Conservation (phyloP, 257 asterid species). For the Craterostigma plantagineum region DNA sequence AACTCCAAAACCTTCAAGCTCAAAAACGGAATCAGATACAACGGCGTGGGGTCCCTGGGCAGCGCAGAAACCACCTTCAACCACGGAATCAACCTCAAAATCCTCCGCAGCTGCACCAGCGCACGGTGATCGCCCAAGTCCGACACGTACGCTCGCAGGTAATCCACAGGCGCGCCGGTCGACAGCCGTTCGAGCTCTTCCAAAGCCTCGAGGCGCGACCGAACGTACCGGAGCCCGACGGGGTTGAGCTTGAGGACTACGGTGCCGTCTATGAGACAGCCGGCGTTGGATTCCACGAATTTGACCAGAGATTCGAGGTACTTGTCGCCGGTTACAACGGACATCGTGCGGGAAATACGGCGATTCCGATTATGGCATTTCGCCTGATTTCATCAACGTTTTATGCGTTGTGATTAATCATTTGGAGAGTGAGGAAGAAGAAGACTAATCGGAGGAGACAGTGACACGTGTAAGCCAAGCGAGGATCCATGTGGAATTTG, state of each 20-base stretch:
- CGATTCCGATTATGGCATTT: too few relatives aligned
- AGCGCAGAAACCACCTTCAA: conserved; percentile 70
- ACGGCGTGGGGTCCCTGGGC: conserved; percentile 75
- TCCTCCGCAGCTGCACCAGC: conserved; percentile 77
- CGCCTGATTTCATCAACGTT: too few relatives aligned
- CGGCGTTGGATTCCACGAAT: conserved; percentile 67
- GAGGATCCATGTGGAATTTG: too few relatives aligned
- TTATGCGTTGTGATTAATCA: too few relatives aligned
- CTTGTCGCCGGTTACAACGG: conserved; percentile 67
- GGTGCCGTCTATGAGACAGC: conserved; percentile 59
- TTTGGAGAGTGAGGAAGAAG: too few relatives aligned
- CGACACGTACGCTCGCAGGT: conserved; percentile 85
- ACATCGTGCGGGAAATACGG: conserved; percentile 19
- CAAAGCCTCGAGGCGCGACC: conserved; percentile 70
- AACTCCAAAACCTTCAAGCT: conserved; percentile 76
- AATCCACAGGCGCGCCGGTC: conserved; percentile 90
- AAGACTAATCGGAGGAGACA: too few relatives aligned
- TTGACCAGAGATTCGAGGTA: conserved; percentile 79
- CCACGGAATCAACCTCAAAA: conserved; percentile 55
- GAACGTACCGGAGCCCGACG: conserved; percentile 72
- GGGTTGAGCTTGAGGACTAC: conserved; percentile 75
- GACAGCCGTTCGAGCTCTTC: conserved; percentile 73
- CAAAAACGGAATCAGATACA: conserved; percentile 53
- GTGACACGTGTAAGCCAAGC: too few relatives aligned
- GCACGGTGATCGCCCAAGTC: conserved; percentile 98